These are phyloP conservation scores for Apium graveolens DNA, from an alignment of 129 eudicot species.

Conservation along the genomic window DNA sequence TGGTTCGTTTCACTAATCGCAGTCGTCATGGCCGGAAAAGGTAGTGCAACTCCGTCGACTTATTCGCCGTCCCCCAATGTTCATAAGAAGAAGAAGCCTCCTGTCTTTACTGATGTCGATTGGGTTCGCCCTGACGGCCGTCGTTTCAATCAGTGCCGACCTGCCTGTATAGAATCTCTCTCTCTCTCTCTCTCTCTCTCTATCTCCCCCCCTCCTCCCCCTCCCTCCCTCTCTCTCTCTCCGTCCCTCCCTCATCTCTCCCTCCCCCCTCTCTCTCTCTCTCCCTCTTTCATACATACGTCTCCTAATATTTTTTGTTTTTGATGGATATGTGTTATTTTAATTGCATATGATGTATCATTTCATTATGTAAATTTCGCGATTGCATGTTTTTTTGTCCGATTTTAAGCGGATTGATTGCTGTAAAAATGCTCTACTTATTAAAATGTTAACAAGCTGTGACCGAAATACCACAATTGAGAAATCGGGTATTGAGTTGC, in stretches of 20 bases:
- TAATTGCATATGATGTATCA: not conserved
- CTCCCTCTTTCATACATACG: not conserved
- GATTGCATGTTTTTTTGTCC: not conserved
- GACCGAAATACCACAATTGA: not conserved
- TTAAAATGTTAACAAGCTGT: not conserved
- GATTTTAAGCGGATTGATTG: slow-evolving; percentile 1
- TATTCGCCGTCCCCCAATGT: slow-evolving; percentile 73
- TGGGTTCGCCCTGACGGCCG: slow-evolving; percentile 94
- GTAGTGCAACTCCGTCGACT: slow-evolving; percentile 51
- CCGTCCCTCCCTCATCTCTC: not conserved
- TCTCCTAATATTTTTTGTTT: not conserved
- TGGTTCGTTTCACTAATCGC: not conserved
- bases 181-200: not conserved
- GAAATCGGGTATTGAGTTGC: not conserved
- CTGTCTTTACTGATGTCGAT: slow-evolving; percentile 48
- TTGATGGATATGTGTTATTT: not conserved
- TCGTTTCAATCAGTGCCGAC: slow-evolving; percentile 81
- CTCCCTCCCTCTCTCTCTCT: not conserved
- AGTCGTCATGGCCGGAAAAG: slow-evolving; percentile 56
- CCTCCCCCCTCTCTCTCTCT: not conserved
- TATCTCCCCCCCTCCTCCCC: not conserved
- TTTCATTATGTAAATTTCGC: not conserved
- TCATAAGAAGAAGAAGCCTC: slow-evolving; percentile 34
- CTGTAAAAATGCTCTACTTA: not conserved
- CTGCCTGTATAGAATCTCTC: slow-evolving; percentile 55